phyloP scores from a whole-genome alignment of 768 basidiomycete genomes.

The Vararia minispora region DNA sequence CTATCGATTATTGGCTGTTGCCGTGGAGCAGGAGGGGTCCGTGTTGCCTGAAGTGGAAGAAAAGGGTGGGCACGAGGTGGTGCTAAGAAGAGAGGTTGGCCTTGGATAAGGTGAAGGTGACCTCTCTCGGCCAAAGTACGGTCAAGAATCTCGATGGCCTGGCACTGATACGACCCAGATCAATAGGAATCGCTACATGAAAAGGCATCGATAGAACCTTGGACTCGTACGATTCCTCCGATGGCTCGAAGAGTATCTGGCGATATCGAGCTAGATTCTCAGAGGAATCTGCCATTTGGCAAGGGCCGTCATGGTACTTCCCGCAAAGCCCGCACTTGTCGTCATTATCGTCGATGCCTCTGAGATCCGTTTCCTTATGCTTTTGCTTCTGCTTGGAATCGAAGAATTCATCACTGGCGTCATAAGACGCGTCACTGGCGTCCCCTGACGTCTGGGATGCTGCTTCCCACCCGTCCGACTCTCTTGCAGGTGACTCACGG shows the following conservation, averaged over 20 bases:
- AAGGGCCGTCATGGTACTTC: conserved; percentile 26
- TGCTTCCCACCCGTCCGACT: conserved; percentile 30
- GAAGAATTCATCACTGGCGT: conserved; percentile 2
- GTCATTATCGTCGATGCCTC: conserved; percentile 6
- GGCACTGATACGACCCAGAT: conserved; percentile 29
- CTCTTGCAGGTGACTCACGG: conserved; percentile 19
- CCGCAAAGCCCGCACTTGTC: conserved; percentile 54
- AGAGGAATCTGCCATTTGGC: conserved; percentile 54
- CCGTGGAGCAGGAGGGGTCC: no score
- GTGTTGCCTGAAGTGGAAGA: no score
- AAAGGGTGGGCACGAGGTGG: no score
- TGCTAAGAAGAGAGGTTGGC: conserved; percentile 62
- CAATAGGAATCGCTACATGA: conserved; percentile 2
- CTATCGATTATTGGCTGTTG: no score
- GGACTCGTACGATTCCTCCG: conserved; percentile 45
- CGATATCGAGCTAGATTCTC: conserved; percentile 62
- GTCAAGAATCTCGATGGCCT: conserved; percentile 63
- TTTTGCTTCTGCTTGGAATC: neutral
- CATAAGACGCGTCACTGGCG: conserved; percentile 6
- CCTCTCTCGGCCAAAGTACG: conserved; percentile 46
- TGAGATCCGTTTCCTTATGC: neutral
- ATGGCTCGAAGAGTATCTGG: conserved; percentile 59
- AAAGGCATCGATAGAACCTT: neutral
- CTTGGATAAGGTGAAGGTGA: conserved; percentile 41
- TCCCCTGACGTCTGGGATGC: no score